Evolutionary conservation across 2,329 filamentous ascomycete species (phyloP), one percentile per base, ranked within the genome.

Genomic region (Aspergillus uvarum): DNA sequence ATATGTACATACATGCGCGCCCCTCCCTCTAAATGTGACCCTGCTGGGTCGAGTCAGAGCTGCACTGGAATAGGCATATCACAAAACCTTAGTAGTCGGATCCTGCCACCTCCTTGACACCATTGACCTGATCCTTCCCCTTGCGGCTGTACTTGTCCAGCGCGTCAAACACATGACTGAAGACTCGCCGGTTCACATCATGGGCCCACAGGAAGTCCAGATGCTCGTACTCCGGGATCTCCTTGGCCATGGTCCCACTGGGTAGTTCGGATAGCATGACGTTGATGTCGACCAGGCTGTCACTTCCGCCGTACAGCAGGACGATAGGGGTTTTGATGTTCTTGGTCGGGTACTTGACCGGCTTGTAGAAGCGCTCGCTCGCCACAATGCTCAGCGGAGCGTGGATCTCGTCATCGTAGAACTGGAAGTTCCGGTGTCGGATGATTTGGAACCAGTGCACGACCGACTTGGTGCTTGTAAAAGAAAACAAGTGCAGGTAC

Each of bases 381-480:
- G 87, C 87, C 22, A 85, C 85, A 42, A 93, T 80, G 56, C 87
- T 86, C 61, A 96, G 81, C 0, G 89, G 89, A 29, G 89, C 88
- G 59, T 92, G 90, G 0, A 95, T 85, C 69, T 98, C 94, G 72
- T 99, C 95, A 72, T 99, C 95, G 75, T 93, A 98, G 91, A 99
- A 97, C 76, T 99, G 95, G 76, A 99, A 98, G 26, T 87, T 92
- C 69, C 92, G 91, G 70, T 94, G 97, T 65, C 95, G 89, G 69
- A 99, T 99, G 72, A 99, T 97, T 74, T 99, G 95, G 75, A 99
- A 99, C 95, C 95, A 99, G 74, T 99, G 95, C 0, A 99, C 95
- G 8, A 99, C 92, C 21, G 89, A 93, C 78, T 99, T 99, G 59
- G 92, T 96, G 74, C 91, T 96, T 0, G 94, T 97, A 74, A 94